These are phyloP conservation scores for Fagus sylvatica DNA, from an alignment of 306 rosid genomes.

Conservation along the genomic window DNA sequence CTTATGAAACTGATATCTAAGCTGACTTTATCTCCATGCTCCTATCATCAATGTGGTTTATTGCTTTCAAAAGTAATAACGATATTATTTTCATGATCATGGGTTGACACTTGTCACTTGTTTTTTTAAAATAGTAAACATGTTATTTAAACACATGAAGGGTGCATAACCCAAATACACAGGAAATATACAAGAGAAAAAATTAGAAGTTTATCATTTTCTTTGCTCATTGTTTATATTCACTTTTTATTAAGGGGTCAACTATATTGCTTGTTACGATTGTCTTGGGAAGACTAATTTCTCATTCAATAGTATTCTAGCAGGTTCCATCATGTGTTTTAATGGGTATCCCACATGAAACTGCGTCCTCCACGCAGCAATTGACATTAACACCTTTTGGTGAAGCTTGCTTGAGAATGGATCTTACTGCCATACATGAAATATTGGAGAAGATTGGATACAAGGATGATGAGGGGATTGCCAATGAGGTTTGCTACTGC, in stretches of 20 bases:
- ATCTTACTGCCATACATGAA: slow-evolving; percentile 90
- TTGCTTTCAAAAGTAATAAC: not conserved
- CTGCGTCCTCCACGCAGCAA: slow-evolving; percentile 55
- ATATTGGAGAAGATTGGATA: slow-evolving; percentile 90
- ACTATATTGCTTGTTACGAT: not conserved
- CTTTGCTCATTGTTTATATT: not conserved
- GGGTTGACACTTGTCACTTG: not conserved
- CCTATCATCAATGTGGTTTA: not conserved
- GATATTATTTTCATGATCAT: not conserved
- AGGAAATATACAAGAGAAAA: not conserved
- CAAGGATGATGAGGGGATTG: slow-evolving; percentile 95
- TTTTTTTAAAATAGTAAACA: not conserved
- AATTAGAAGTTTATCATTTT: not conserved
- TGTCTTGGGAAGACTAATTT: slow-evolving; percentile 40
- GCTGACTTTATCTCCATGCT: not conserved
- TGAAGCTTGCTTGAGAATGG: slow-evolving; percentile 84
- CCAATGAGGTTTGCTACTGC: slow-evolving; percentile 74
- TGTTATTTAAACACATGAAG: not conserved
- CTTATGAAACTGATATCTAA: not conserved
- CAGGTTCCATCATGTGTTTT: slow-evolving; percentile 81
- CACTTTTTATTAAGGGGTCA: not conserved
- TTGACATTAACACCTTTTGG: slow-evolving; percentile 81
- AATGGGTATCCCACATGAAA: slow-evolving; percentile 73
- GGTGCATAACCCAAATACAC: not conserved
- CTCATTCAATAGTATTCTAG: slow-evolving; percentile 48